These are phyloP conservation scores for Fonsecaea pugnacius DNA, from an alignment of 2,329 filamentous ascomycete species.

Conservation along the genomic window DNA sequence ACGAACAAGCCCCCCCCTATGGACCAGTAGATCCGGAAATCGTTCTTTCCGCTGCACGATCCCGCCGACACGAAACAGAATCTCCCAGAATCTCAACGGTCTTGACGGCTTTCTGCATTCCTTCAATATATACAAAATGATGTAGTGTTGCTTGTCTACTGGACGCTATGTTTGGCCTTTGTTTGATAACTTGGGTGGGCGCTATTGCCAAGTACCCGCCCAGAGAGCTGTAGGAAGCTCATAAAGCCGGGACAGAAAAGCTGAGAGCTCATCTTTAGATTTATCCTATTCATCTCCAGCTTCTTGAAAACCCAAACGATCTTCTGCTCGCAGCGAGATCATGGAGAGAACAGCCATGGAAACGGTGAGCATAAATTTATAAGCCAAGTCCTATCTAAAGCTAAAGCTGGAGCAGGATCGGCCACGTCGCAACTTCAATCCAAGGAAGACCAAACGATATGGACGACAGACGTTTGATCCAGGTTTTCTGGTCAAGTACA, in stretches of 20 bases:
- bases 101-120: conserved; percentile 6
- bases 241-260: conserved; percentile 3
- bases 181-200: conserved; percentile 28
- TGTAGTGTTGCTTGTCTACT: not conserved
- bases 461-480: conserved; percentile 33
- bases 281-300: not conserved
- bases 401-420: conserved; percentile 21
- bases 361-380: not conserved
- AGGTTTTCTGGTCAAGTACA: conserved; percentile 34
- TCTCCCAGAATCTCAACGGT: conserved; percentile 3
- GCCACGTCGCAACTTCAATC: conserved; percentile 36
- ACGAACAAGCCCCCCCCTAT: conserved; percentile 16
- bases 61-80: conserved; percentile 27
- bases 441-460: conserved; percentile 32
- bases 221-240: not conserved
- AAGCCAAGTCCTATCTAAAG: not conserved
- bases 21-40: conserved; percentile 20
- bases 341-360: conserved; percentile 1
- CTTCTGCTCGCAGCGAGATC: not conserved
- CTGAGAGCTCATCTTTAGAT: not conserved
- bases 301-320: not conserved
- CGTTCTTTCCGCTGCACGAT: conserved; percentile 25
- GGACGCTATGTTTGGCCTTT: conserved; percentile 25
- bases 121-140: conserved; percentile 1
- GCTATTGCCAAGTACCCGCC: conserved; percentile 20